These are phyloP conservation scores for Boletus sp. DNA, from an alignment of 768 basidiomycete species.

Conservation along the genomic window DNA sequence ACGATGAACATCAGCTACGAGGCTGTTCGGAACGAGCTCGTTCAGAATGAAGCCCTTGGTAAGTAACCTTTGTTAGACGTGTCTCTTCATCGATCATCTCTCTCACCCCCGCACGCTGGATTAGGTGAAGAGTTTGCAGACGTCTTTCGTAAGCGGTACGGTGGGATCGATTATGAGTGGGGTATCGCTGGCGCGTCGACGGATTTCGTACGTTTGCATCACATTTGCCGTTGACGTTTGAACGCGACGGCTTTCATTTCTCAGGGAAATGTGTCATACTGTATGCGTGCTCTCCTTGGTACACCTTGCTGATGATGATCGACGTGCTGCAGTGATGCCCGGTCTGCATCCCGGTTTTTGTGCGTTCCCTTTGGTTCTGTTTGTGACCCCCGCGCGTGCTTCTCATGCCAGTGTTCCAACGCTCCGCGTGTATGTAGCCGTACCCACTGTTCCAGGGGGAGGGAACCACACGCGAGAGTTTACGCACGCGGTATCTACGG, in stretches of 20 bases:
- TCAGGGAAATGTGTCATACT: slow-evolving; percentile 60
- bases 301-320: neutral
- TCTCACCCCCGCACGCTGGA: neutral
- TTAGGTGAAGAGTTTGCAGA: slow-evolving; percentile 63
- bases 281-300: slow-evolving; percentile 32
- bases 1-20: slow-evolving; percentile 40
- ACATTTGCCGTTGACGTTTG: neutral
- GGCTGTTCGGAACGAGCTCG: slow-evolving; percentile 47
- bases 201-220: slow-evolving; percentile 62
- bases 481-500: slow-evolving; percentile 53
- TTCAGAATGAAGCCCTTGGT: slow-evolving; percentile 67
- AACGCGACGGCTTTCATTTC: neutral
- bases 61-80: neutral
- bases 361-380: slow-evolving; percentile 4
- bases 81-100: neutral
- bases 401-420: neutral
- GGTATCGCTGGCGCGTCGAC: slow-evolving; percentile 74
- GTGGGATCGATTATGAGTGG: slow-evolving; percentile 56
- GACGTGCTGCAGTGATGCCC: slow-evolving; percentile 45
- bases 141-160: slow-evolving; percentile 57
- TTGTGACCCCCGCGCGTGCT: neutral
- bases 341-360: slow-evolving; percentile 66
- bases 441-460: slow-evolving; percentile 65
- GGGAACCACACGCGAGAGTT: slow-evolving; percentile 77
- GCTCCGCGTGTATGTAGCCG: slow-evolving; percentile 41